Conservation (phyloP, 1,284 basidiomycete species). For the Ganoderma lucidum region DNA sequence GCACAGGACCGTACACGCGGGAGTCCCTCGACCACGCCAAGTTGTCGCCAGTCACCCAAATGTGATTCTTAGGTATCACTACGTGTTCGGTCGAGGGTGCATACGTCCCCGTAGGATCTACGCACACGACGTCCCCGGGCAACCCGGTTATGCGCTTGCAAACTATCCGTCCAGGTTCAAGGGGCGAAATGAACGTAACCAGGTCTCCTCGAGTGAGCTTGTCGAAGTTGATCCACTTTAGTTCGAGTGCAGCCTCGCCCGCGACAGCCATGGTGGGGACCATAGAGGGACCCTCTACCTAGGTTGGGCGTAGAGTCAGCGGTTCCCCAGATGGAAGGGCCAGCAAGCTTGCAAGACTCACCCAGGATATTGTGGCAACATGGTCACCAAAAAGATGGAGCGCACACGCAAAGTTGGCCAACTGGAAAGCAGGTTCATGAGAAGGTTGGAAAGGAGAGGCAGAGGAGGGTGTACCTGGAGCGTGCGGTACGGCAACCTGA, state of each 20-base stretch:
- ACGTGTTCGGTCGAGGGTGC: constrained; percentile 75
- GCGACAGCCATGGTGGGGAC: constrained; percentile 76
- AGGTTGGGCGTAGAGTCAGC: neutral
- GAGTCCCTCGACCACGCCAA: constrained; percentile 87
- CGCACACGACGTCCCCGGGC: constrained; percentile 89
- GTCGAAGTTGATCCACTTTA: constrained; percentile 62
- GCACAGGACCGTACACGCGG: constrained; percentile 90
- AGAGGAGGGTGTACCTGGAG: constrained; percentile 14
- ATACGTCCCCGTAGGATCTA: constrained; percentile 79
- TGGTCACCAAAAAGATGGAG: constrained; percentile 68
- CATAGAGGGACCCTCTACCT: constrained; percentile 83
- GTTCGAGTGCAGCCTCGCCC: constrained; percentile 72
- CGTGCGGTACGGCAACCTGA: constrained; percentile 9
- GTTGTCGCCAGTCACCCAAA: constrained; percentile 97
- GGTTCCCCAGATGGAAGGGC: neutral
- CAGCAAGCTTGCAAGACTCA: constrained; percentile 39
- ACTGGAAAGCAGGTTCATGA: neutral
- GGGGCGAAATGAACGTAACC: constrained; percentile 79
- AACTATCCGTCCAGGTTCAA: constrained; percentile 73
- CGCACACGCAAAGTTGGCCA: constrained; percentile 55
- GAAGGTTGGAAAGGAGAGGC: neutral
- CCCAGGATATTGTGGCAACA: constrained; percentile 62
- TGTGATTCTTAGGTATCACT: constrained; percentile 80
- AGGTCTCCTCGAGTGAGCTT: constrained; percentile 81
- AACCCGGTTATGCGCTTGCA: constrained; percentile 94